A percentile compares a stretch with the other conserved stretches of the same genome.
Conservation (phyloP, 1,284 basidiomycete genomes). For the Trametes sp. region DNA sequence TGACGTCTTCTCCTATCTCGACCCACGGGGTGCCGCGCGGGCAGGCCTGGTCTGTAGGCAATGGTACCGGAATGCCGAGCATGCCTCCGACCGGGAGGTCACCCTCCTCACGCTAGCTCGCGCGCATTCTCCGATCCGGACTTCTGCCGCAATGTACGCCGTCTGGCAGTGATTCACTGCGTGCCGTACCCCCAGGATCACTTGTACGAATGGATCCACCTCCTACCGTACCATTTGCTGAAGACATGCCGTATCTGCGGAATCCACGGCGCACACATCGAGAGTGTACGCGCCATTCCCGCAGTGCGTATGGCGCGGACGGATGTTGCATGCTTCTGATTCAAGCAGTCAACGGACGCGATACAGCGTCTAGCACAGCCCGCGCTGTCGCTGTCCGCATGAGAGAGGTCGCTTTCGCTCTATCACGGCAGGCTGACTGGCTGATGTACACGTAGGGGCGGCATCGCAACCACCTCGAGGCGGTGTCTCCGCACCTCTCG, state of each 20-base stretch:
- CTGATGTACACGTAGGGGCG: too few species aligned
- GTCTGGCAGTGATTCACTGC: conserved; percentile 2
- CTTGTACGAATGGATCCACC: background rate
- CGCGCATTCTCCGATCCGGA: background rate
- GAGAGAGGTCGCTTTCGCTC: too few species aligned
- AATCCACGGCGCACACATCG: background rate
- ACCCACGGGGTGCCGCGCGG: background rate
- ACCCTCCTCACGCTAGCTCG: conserved; percentile 1
- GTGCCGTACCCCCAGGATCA: background rate
- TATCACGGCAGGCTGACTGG: too few species aligned
- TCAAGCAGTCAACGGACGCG: too few species aligned
- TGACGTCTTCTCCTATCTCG: conserved; percentile 5
- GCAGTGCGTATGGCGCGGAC: too few species aligned
- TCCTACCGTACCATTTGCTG: background rate
- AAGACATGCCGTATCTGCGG: background rate
- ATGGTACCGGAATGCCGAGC: conserved; percentile 2
- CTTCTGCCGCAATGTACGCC: background rate
- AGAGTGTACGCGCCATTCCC: too few species aligned
- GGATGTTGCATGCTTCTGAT: too few species aligned
- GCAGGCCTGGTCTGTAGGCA: conserved; percentile 7
- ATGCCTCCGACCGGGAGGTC: background rate
- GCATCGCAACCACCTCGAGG: too few species aligned
- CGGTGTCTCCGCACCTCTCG: too few species aligned
- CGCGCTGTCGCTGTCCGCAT: too few species aligned
- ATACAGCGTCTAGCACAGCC: too few species aligned